Evolutionary conservation across 176 grass and related monocot genomes (phyloP).

Genomic region (Miscanthus lutarioriparius): DNA sequence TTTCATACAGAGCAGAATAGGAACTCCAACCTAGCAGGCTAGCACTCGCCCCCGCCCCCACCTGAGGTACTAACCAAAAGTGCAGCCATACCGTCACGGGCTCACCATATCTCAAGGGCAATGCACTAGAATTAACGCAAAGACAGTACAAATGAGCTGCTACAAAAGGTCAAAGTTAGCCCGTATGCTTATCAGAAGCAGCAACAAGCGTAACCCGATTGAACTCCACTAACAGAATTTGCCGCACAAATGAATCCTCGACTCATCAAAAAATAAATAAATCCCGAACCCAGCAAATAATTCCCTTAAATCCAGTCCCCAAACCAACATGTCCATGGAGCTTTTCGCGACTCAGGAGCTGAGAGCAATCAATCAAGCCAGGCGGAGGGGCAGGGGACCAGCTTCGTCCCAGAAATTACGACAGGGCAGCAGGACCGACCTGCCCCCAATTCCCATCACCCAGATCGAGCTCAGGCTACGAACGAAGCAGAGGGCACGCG

Average conservation of each 20-base stretch:
- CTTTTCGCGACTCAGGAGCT: not conserved
- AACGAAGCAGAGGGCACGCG: not conserved
- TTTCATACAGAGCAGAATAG: not conserved
- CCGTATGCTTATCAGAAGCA: conserved; percentile 22
- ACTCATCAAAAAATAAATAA: not conserved
- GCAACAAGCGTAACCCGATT: not conserved
- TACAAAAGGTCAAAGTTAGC: conserved; percentile 15
- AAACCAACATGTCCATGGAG: not conserved
- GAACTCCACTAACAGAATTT: conserved; percentile 21
- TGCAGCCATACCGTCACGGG: not conserved
- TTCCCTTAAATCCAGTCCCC: not conserved
- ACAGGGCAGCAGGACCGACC: not conserved
- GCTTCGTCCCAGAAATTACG: conserved; percentile 4
- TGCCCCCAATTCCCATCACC: conserved; percentile 5
- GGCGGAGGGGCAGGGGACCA: not conserved
- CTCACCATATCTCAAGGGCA: conserved; percentile 14
- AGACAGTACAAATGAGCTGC: conserved; percentile 19
- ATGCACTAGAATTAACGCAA: conserved; percentile 37
- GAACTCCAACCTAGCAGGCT: not conserved
- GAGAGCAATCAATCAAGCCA: conserved; percentile 19
- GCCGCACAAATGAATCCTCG: not conserved
- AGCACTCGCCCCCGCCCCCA: not conserved
- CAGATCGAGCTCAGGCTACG: conserved; percentile 20
- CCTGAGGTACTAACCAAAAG: not conserved
- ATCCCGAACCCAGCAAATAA: not conserved